phyloP scores from a whole-genome alignment of 1,139 yeast genomes.

The Suhomyces wounanorum region DNA sequence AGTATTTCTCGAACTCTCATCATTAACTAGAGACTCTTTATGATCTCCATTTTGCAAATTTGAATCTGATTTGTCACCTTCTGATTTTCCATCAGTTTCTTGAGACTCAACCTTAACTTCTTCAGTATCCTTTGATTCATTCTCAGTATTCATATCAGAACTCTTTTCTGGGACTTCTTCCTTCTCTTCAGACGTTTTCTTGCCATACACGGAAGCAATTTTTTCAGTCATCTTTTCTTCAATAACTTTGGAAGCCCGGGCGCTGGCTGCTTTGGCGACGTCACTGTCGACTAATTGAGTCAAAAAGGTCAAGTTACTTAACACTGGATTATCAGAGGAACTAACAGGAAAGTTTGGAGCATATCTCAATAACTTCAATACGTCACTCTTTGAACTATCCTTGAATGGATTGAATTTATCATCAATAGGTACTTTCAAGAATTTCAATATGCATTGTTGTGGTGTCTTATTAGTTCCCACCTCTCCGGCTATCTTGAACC shows the following conservation, averaged over 20 bases:
- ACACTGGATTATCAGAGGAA: slow-evolving; percentile 86
- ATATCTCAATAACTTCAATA: slow-evolving; percentile 63
- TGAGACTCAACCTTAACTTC: not conserved
- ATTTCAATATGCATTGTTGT: slow-evolving; percentile 78
- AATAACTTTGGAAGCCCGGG: slow-evolving; percentile 58
- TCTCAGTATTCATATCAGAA: not conserved
- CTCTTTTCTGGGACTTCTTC: slow-evolving; percentile 6
- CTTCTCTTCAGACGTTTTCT: slow-evolving; percentile 10
- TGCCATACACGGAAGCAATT: slow-evolving; percentile 29
- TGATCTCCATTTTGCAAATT: slow-evolving; percentile 9
- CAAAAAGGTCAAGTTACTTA: slow-evolving; percentile 85
- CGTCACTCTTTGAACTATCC: slow-evolving; percentile 39
- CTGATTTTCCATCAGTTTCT: not conserved
- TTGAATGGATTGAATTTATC: slow-evolving; percentile 52
- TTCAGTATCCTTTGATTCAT: not conserved
- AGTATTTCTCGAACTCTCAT: slow-evolving; percentile 9
- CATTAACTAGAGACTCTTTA: slow-evolving; percentile 3
- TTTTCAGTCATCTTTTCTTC: slow-evolving; percentile 50
- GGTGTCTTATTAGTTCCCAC: slow-evolving; percentile 69
- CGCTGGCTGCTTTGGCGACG: slow-evolving; percentile 81
- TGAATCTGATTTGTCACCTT: slow-evolving; percentile 3
- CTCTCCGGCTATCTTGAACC: slow-evolving; percentile 71
- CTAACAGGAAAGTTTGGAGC: slow-evolving; percentile 84
- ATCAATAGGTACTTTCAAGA: slow-evolving; percentile 79
- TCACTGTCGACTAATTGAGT: slow-evolving; percentile 86